Conservation (phyloP, 257 asterid species). For the Prunella vulgaris region DNA sequence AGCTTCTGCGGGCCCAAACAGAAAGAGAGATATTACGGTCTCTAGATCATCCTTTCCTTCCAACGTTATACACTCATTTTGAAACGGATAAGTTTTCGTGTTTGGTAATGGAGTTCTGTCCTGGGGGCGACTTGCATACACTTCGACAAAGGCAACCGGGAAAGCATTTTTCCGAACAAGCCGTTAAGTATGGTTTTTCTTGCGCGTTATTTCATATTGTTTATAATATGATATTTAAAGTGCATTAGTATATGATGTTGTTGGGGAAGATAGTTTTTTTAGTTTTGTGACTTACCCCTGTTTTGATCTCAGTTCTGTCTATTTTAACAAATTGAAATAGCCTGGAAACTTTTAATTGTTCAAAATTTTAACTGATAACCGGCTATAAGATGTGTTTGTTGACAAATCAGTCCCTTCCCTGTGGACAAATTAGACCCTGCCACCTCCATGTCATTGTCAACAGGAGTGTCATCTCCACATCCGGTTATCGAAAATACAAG, state of each 20-base stretch:
- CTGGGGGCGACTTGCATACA: conserved; percentile 69
- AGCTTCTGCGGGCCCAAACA: conserved; percentile 63
- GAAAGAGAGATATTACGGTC: conserved; percentile 65
- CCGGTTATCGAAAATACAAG: too few relatives aligned
- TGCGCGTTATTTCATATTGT: conserved; percentile 3
- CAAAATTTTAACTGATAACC: too few relatives aligned
- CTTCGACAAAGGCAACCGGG: conserved; percentile 69
- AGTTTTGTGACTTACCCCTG: background rate
- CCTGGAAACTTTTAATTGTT: too few relatives aligned
- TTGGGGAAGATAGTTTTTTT: background rate
- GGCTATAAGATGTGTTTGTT: too few relatives aligned
- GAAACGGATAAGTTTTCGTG: conserved; percentile 66
- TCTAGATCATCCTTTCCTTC: conserved; percentile 66
- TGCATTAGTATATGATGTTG: background rate
- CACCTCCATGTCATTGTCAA: too few relatives aligned
- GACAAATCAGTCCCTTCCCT: too few relatives aligned
- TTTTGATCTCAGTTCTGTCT: too few relatives aligned
- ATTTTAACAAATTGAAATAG: too few relatives aligned
- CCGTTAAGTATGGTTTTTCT: conserved; percentile 53
- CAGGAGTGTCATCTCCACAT: too few relatives aligned
- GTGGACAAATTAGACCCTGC: too few relatives aligned
- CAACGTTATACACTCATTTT: conserved; percentile 55
- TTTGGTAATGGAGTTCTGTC: conserved; percentile 79
- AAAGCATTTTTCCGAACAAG: conserved; percentile 67
- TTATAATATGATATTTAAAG: background rate